Percentiles rank a stretch among this genome's conserved stretches.
These are phyloP conservation scores for Leccinum sublutescens DNA, from an alignment of 768 basidiomycete genomes.

Conservation along the genomic window DNA sequence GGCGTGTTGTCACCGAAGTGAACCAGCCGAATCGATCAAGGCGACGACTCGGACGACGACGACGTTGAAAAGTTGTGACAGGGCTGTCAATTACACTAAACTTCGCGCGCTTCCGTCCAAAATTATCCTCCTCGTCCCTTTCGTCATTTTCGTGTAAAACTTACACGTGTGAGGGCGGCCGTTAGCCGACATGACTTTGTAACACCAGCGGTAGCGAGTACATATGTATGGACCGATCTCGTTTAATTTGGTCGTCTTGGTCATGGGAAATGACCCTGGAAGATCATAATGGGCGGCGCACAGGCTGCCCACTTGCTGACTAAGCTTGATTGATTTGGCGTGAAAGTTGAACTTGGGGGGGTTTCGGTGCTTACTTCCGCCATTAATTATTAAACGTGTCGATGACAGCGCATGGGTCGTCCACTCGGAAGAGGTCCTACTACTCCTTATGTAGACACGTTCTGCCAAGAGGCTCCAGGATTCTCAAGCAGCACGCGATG, in stretches of 20 bases:
- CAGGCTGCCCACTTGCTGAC: not conserved
- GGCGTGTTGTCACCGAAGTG: not conserved
- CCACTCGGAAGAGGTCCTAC: not conserved
- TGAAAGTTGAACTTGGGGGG: not conserved
- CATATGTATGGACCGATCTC: not conserved
- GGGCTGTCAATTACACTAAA: slow-evolving; percentile 20
- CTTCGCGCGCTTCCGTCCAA: slow-evolving; percentile 5
- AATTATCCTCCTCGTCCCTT: not conserved
- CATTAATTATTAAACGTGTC: slow-evolving; percentile 6
- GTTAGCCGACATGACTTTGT: not conserved
- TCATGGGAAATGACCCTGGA: slow-evolving; percentile 1
- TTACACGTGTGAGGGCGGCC: slow-evolving; percentile 4
- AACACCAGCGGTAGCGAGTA: not conserved
- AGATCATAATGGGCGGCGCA: not conserved
- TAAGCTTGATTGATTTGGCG: not conserved
- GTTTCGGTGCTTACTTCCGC: slow-evolving; percentile 7
- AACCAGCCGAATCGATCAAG: not conserved
- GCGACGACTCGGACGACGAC: slow-evolving; percentile 3
- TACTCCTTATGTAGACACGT: not conserved
- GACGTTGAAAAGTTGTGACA: slow-evolving; percentile 5
- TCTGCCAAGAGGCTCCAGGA: not conserved
- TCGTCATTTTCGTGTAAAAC: not conserved
- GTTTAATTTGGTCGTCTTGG: not conserved
- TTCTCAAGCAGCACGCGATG: not conserved
- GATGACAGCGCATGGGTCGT: not conserved